Evolutionary conservation across 345 rosid genomes (phyloP), one percentile per base, ranked within the genome.

Genomic region (Arabidopsis thaliana): DNA sequence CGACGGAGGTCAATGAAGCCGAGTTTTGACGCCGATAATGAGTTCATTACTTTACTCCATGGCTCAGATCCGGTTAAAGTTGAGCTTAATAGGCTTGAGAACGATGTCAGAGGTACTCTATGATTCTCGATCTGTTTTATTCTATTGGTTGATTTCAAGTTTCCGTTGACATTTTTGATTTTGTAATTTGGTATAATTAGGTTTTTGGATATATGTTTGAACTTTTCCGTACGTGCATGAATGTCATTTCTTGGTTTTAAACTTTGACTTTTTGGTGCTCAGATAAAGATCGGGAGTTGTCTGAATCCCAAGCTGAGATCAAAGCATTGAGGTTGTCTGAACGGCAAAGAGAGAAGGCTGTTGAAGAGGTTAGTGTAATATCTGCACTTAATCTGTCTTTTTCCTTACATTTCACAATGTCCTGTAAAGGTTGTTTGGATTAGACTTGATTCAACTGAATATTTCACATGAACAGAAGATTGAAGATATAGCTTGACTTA

Each of bases 11-110:
- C 88, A 59, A 80, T 90, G 72, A 87, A 90, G 80, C 93, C 90
- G 51, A 90, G 93, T 89, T 84, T 93, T 51, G 98, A 95, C 74
- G 81, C 71, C 3, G 99, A 94, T 69, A 94, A 89, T 53, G 99
- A 95, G 78, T 86, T 92, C 79, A 92, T 92, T 16, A 88, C 96
- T 24, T 56, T 89, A 79, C 88, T 95, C 73, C 99, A 90, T 80
- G 98, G 99, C 71, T 95, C 99, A 87, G 98, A 95, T 95, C 99
- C 97, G 86, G 96, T 95, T 50, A 95, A 91, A 84, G 57, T 95
- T 50, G 99, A 95, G 89, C 97, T 95, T 72, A 95, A 88, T 80
- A 93, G 99, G 82, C 86, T 92, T 50, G 98, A 95, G 86, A 95
- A 92, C 64, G 99, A 95, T 81, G 96, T 95, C 79, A 88, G 90